Evolutionary conservation across 1,284 basidiomycete genomes (phyloP), one percentile per base, ranked within the genome.

Genomic region (Cryptococcus wingfieldii): DNA sequence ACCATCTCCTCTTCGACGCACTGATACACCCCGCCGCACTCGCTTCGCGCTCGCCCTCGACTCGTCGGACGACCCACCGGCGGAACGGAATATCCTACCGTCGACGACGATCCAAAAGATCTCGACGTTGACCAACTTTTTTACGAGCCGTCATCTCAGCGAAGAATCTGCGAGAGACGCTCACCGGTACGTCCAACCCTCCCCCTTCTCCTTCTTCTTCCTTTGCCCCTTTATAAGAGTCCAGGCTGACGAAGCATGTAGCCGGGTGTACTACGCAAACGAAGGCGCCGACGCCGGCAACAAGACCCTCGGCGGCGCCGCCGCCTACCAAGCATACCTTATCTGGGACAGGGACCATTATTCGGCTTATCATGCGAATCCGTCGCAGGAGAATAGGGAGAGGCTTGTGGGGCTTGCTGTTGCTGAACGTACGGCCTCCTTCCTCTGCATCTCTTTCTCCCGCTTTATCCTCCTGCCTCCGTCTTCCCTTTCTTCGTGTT

Each of bases 321-420:
- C 74, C 0, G 72, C 72, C 4, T 75, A 72, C 51, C 69, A 76
- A 47, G 71, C 72, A 4, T 75, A 62, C 50, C 51, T 76, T 41
- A 60, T 67, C 39, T 76, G 74, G 74, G 72, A 73, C 48, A 54
- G 68, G 19, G 71, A 75, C 48, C 71, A 74, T 50, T 63, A 69
- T 37, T 63, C 62, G 8, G 56, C 65, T 1, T 75, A 68, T 54
- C 67, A 74, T 51, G 46, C 60, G 6, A 58, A 56, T 37, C 66
- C 72, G 1, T 47, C 58, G 4, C 56, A 63, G 13, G 69, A 71
- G 51, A 74, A 76, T 43, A 50, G 66, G 10, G 67, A 71, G 48
- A 50, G 72, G 31, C 56, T 76, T 2, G 63, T 71, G 9, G 69
- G 64, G 16, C 59, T 76, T 13, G 74, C 74, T 14, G 65, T 75